phyloP scores from a whole-genome alignment of 192 early-diverging fungal species.

The Phlyctochytrium planicorne region DNA sequence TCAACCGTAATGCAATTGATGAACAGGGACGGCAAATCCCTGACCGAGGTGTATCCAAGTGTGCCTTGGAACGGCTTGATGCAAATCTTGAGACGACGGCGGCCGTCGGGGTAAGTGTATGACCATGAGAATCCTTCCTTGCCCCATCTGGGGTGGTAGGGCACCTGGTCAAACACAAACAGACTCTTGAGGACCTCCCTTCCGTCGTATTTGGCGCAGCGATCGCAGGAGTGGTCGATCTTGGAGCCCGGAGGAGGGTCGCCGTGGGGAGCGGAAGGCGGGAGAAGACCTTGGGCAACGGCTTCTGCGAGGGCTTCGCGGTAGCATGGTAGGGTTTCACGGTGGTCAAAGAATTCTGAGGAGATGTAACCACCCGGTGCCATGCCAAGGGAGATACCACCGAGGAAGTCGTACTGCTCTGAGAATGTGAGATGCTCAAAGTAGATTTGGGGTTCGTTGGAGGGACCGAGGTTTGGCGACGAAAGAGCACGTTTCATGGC shows the following conservation, averaged over 20 bases:
- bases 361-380: conserved; percentile 8
- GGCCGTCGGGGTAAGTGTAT: conserved; percentile 25
- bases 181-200: conserved; percentile 26
- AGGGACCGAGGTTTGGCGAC: background rate
- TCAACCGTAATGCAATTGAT: conserved; percentile 21
- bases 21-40: conserved; percentile 31
- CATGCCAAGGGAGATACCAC: conserved; percentile 36
- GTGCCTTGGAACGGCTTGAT: conserved; percentile 24
- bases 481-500: background rate
- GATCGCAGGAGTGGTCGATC: conserved; percentile 20
- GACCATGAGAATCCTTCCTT: conserved; percentile 28
- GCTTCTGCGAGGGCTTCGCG: conserved; percentile 15
- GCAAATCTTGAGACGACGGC: conserved; percentile 15
- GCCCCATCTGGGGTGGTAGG: conserved; percentile 17
- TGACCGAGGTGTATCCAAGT: conserved; percentile 14
- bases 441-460: conserved; percentile 24
- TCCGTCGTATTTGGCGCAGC: conserved; percentile 35
- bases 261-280: conserved; percentile 31
- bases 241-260: conserved; percentile 16
- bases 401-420: conserved; percentile 44
- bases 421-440: conserved; percentile 45
- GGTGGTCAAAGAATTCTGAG: conserved; percentile 45
- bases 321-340: conserved; percentile 45
- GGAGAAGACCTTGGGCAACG: conserved; percentile 20
- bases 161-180: conserved; percentile 40